Evolutionary conservation across 768 basidiomycete genomes (phyloP), one percentile per base, ranked within the genome.

Genomic region (Russula olivacea): DNA sequence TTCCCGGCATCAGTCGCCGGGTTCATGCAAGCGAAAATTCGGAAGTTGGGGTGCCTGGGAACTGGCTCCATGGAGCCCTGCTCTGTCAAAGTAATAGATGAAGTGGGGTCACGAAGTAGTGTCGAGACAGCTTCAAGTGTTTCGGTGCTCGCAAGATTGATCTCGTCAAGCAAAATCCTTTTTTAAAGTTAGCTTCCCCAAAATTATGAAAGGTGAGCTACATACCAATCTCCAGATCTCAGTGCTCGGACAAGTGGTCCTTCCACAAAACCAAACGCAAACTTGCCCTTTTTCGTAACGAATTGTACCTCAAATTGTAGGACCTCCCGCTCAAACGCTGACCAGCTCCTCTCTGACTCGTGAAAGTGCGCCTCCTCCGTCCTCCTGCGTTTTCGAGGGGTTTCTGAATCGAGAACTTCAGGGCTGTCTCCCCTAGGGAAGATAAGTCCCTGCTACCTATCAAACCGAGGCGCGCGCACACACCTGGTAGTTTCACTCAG

Each of bases 11-110:
- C 97, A 4, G 95, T 99, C 0, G 97, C 97, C 5, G 97, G 97
- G 71, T 99, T 99, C 97, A 99, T 99, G 73, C 97, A 99, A 4
- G 94, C 94, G 70, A 98, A 98, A 5, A 98, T 80, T 21, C 96
- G 89, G 77, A 99, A 99, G 69, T 96, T 88, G 19, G 93, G 86
- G 72, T 99, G 97, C 0, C 97, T 88, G 54, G 88, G 87, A 32
- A 98, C 81, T 1, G 91, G 89, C 68, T 94, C 91, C 58, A 98
- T 75, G 11, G 92, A 88, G 0, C 95, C 96, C 72, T 94, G 86
- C 71, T 98, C 97, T 0, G 93, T 93, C 61, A 99, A 77, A 0
- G 93, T 91, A 68, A 99, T 88, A 1, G 96, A 98, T 0, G 92
- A 85, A 9, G 83, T 84, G 1, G 93, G 83, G n/a, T 87, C 83